Evolutionary conservation across 2,329 filamentous ascomycete genomes (phyloP), one percentile per base, ranked within the genome.

Genomic region (Shiraia bambusicola): DNA sequence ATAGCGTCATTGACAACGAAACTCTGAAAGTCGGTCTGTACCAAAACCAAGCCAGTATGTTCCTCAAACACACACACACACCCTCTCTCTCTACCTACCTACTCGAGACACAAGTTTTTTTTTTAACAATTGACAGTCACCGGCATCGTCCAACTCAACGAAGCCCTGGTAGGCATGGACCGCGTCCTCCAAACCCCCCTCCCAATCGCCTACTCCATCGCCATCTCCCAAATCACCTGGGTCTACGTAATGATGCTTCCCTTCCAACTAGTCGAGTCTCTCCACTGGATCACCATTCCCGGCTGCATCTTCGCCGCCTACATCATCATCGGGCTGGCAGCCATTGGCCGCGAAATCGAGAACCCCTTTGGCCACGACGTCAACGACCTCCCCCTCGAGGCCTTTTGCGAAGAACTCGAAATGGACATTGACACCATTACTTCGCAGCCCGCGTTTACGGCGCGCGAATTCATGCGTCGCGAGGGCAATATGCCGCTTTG

Each of bases 141-240:
- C 63, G 75, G 77, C 50, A 63, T 93, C 7, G 73, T 76, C 34
- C 67, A 78, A 4, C 72, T 94, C 39, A 88, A 87, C 61, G 88
- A 94, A 52, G 79, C 84, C 41, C 74, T 89, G 53, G 80, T 81
- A 12, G 83, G 84, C 44, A 83, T 83, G 34, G 87, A 93, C 61
- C 84, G 88, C 49, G 83, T 94, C 14, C 80, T 92, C 24, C 87
- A 85, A 65, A 94, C 88, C 0, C 88, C 88, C 1, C 78, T 94
- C 0, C 88, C 88, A 2, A 79, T 89, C 41, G 88, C 88, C 33
- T 94, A 94, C 73, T 82, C 80, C 52, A 93, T 94, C 57, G 82
- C 87, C 57, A 91, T 93, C 65, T 83, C 84, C 14, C 88, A 94
- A 65, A 92, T 93, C 61, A 88, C 88, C 24, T 91, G 87, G 82